Base-by-base conservation (phyloP, 2,329 filamentous ascomycete genomes). In the Parascedosporium putredinis region DNA sequence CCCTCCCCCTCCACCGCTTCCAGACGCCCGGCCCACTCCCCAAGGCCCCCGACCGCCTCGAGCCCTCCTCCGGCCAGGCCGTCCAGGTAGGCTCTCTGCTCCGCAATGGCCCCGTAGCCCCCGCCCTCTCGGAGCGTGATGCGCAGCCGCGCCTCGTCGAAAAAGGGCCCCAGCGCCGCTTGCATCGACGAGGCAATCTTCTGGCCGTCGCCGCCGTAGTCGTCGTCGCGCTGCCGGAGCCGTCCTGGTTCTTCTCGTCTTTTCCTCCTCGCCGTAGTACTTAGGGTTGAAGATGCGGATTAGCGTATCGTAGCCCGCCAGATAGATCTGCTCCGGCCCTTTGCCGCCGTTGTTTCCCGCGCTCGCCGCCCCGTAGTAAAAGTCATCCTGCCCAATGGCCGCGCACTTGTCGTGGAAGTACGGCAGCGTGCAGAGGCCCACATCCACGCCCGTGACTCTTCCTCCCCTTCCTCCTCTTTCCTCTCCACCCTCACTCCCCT, bases 241-340 rank as follows among this genome's bases (percentile, higher is more conserved):
- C n/a, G n/a, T n/a, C n/a, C n/a, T n/a, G n/a, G n/a, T n/a, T n/a
- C n/a, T n/a, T 47, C 44, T 48, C 7, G 43, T 9, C 12, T 10
- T 3, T 49, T 23, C 20, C 20, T 5, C 20, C 20, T 2, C 5
- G 38, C 49, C 61, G 59, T 88, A 88, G 65, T 91, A 91, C 61
- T 84, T 86, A 0, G 83, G 75, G 45, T 86, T 71, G 49, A 86
- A 78, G 48, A 91, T 79, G 18, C 86, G 76, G 14, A 84, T 78
- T 5, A 90, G 66, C 0, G 86, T 91, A 58, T 91, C 86, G 60
- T 81, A 91, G 24, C 87, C 87, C 2, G 80, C 76, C 2, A 90
- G 74, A 58, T 86, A 86, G 3, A 86, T 67, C 57, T 88, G 84
- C 49, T 74, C 67, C 6, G 62, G 59, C 8, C 59, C 45, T 7